phyloP scores from a whole-genome alignment of 768 basidiomycete species.

The Tylopilus intermedius region DNA sequence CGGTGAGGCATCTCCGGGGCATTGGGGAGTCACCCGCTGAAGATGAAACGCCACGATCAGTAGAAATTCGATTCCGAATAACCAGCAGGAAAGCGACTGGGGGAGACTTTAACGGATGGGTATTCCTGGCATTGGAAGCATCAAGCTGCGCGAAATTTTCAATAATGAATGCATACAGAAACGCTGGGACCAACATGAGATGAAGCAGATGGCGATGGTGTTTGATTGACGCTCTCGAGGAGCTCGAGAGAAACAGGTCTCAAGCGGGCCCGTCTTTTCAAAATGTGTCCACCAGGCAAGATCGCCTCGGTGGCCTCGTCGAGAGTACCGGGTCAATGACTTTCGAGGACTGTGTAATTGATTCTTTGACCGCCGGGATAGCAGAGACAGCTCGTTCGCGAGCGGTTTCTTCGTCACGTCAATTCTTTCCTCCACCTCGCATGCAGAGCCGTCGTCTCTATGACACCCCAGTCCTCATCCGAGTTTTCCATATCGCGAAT shows the following conservation, averaged over 20 bases:
- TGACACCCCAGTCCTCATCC: constrained; percentile 36
- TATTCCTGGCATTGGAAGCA: constrained; percentile 13
- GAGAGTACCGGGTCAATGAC: constrained; percentile 29
- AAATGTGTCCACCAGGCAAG: constrained; percentile 73
- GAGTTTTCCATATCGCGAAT: constrained; percentile 52
- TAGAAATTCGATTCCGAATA: constrained; percentile 35
- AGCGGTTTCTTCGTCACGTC: constrained; percentile 33
- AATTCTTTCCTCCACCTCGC: constrained; percentile 44
- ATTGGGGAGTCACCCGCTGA: constrained; percentile 51
- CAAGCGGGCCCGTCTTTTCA: constrained; percentile 68
- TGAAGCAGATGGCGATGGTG: constrained; percentile 39
- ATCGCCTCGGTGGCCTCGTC: constrained; percentile 65
- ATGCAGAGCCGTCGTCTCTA: constrained; percentile 33
- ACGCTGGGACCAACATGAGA: constrained; percentile 16
- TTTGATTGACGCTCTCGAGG: constrained; percentile 45
- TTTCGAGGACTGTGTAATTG: constrained; percentile 29
- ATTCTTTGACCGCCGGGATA: constrained; percentile 27
- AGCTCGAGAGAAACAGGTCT: constrained; percentile 67
- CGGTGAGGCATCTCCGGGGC: constrained; percentile 51
- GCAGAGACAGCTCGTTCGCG: constrained; percentile 17
- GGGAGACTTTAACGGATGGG: constrained; percentile 11
- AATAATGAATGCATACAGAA: background rate
- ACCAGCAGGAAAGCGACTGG: constrained; percentile 36
- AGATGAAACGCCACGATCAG: constrained; percentile 34
- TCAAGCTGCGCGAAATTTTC: constrained; percentile 9